A percentile compares a stretch with the other conserved stretches of the same genome.
Conservation (phyloP, 176 grass and related monocot species). For the Oryza rufipogon region DNA sequence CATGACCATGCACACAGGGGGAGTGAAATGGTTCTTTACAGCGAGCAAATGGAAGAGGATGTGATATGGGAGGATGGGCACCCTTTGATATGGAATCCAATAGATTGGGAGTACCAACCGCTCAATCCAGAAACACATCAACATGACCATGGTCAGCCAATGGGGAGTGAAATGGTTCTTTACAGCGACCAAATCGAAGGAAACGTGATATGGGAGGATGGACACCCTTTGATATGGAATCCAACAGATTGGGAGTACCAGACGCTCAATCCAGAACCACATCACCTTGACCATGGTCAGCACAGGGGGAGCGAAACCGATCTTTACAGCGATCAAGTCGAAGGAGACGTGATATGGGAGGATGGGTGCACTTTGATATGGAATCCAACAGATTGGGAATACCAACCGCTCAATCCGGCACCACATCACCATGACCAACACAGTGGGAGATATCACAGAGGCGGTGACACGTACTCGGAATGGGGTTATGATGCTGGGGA, state of each 20-base stretch:
- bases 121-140: not conserved
- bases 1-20: not conserved
- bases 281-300: not conserved
- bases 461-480: slow-evolving; percentile 28
- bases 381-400: not conserved
- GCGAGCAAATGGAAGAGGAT: not conserved
- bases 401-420: not conserved
- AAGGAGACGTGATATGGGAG: not conserved
- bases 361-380: not conserved
- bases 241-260: not conserved
- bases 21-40: not conserved
- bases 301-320: no score
- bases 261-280: not conserved
- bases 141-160: not conserved
- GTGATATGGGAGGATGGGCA: not conserved
- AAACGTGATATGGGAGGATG: not conserved
- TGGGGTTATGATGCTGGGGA: not conserved
- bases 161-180: no score
- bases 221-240: not conserved
- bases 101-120: not conserved
- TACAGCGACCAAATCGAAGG: not conserved
- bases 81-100: not conserved
- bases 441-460: not conserved
- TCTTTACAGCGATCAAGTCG: not conserved
- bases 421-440: not conserved